Conservation (phyloP, 495 filamentous ascomycete species). For the Aspergillus biplanus region DNA sequence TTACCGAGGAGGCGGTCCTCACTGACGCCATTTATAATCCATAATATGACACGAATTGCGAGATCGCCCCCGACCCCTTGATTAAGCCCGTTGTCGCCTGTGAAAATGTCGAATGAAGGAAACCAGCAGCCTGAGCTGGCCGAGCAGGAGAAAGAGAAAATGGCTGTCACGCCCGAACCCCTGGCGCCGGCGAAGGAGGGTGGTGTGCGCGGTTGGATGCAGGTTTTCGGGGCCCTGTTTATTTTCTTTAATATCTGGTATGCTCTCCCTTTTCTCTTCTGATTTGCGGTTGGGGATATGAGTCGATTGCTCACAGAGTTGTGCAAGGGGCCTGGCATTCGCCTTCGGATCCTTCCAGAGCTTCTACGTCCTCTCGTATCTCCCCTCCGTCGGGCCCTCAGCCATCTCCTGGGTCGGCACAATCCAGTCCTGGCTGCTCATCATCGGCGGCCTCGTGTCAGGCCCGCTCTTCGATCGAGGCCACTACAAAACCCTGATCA, state of each 20-base stretch:
- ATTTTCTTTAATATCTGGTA: conserved; percentile 39
- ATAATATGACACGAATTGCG: not conserved
- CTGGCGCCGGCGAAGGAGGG: conserved; percentile 7
- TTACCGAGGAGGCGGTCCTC: not conserved
- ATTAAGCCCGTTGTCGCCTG: too few species aligned
- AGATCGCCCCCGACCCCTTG: too few species aligned
- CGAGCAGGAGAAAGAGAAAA: not conserved
- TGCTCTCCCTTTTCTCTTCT: not conserved
- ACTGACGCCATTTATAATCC: not conserved
- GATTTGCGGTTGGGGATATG: not conserved
- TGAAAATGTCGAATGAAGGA: too few species aligned
- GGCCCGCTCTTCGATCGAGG: conserved; percentile 52
- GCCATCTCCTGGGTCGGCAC: conserved; percentile 53
- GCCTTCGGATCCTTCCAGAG: conserved; percentile 52
- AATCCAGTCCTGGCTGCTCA: conserved; percentile 42
- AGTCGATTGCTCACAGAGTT: not conserved
- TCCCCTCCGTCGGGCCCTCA: conserved; percentile 29
- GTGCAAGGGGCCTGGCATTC: conserved; percentile 39
- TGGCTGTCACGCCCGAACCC: not conserved
- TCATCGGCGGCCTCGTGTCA: conserved; percentile 40
- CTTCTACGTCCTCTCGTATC: conserved; percentile 38
- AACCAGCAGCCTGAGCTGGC: too few species aligned
- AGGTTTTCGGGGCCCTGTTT: conserved; percentile 34
- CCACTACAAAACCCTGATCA: conserved; percentile 36
- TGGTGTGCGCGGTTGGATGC: conserved; percentile 25